These are phyloP conservation scores for Agarophyton chilense DNA, from an alignment of 23 red algal species.

Conservation along the genomic window DNA sequence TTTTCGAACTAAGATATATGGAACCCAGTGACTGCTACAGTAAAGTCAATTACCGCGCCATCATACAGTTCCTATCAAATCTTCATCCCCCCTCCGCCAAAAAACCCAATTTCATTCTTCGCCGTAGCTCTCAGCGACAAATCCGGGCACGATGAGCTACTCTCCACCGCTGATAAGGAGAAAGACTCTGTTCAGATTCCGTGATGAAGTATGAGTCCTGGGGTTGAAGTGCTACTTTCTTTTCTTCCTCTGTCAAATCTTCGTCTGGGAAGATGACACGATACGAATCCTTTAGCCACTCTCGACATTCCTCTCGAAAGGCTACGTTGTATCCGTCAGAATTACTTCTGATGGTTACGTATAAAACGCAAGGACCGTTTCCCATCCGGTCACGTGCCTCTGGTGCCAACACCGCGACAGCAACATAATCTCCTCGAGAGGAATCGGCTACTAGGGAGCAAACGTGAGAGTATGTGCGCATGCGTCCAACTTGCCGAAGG, in stretches of 20 bases:
- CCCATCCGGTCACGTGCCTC: slow-evolving; percentile 54
- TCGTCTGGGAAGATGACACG: slow-evolving; percentile 55
- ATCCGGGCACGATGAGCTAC: slow-evolving; percentile 56
- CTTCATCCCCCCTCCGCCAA: background rate
- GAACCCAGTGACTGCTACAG: no score
- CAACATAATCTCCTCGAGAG: slow-evolving; percentile 67
- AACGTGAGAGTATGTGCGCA: slow-evolving; percentile 63
- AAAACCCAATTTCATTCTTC: background rate
- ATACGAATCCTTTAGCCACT: slow-evolving; percentile 46
- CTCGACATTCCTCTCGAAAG: slow-evolving; percentile 63
- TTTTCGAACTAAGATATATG: no score
- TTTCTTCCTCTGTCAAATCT: slow-evolving; percentile 30
- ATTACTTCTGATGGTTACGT: slow-evolving; percentile 64
- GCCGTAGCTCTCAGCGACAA: background rate
- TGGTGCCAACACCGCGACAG: slow-evolving; percentile 62
- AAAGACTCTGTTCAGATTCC: slow-evolving; percentile 34
- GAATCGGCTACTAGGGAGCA: slow-evolving; percentile 56
- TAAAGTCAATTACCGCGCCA: no score
- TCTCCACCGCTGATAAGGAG: slow-evolving; percentile 70
- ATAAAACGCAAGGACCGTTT: slow-evolving; percentile 54
- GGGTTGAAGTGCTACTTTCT: slow-evolving; percentile 40
- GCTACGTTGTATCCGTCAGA: slow-evolving; percentile 49
- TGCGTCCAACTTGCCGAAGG: slow-evolving; percentile 56
- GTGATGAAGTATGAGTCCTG: slow-evolving; percentile 78
- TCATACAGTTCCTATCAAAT: no score